phyloP scores from a whole-genome alignment of 2,329 filamentous ascomycete species.

The Moelleriella libera region DNA sequence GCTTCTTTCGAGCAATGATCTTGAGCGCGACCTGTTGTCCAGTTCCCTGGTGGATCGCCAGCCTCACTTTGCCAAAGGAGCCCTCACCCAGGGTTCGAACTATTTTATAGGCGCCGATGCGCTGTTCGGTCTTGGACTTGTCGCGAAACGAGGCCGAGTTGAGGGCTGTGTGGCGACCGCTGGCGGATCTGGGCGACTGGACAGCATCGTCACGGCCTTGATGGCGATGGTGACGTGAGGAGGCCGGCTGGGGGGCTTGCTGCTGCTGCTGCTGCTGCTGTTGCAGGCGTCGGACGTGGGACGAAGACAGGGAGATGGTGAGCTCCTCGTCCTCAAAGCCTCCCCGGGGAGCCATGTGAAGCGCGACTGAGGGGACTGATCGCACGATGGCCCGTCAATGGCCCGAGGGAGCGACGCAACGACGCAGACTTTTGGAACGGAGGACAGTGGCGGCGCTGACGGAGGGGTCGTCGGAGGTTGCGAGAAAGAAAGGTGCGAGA shows the following conservation, averaged over 20 bases:
- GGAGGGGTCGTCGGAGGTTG: no score
- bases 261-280: conserved; percentile 16
- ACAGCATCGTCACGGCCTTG: conserved; percentile 8
- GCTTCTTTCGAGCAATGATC: conserved; percentile 91
- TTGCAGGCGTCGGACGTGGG: conserved; percentile 41
- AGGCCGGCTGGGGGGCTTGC: conserved; percentile 7
- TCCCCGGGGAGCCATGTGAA: conserved; percentile 34
- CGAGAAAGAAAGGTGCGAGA: background rate
- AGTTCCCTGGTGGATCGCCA: conserved; percentile 83
- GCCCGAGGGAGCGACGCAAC: no score
- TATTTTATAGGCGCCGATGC: conserved; percentile 84
- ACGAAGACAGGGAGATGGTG: conserved; percentile 58
- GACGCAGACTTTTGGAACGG: no score
- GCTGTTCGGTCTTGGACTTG: conserved; percentile 56
- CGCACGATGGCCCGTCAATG: background rate
- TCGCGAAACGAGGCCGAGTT: conserved; percentile 19
- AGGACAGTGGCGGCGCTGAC: no score
- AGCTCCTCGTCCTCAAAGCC: conserved; percentile 71
- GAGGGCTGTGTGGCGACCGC: conserved; percentile 19
- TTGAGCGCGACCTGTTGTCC: conserved; percentile 94
- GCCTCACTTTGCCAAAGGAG: conserved; percentile 96
- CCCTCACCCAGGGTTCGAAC: conserved; percentile 87
- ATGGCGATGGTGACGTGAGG: conserved; percentile 11
- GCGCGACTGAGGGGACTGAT: background rate
- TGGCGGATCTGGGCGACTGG: conserved; percentile 11